Conservation (phyloP, 106 monocot genomes). For the Vanilla planifolia region DNA sequence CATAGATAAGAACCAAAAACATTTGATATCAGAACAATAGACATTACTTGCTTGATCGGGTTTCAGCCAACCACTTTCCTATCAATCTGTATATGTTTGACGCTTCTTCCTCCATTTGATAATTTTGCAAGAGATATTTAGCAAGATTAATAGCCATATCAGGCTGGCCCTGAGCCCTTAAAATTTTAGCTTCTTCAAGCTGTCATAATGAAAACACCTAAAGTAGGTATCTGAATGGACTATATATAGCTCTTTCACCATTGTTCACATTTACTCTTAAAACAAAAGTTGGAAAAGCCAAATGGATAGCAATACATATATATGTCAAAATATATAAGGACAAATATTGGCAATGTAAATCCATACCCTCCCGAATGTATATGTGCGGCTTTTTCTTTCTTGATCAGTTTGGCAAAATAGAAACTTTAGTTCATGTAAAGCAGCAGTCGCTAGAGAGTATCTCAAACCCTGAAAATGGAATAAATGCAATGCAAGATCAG, state of each 20-base stretch:
- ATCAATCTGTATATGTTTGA: slow-evolving; percentile 76
- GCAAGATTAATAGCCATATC: slow-evolving; percentile 90
- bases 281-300: neutral
- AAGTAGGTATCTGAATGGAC: neutral
- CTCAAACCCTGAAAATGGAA: slow-evolving; percentile 61
- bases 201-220: slow-evolving; percentile 12
- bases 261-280: too few relatives aligned
- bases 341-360: neutral
- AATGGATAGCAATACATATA: slow-evolving; percentile 3
- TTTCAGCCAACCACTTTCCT: slow-evolving; percentile 97
- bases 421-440: slow-evolving; percentile 88
- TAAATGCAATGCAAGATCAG: neutral
- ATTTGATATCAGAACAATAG: neutral
- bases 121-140: slow-evolving; percentile 58
- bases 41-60: slow-evolving; percentile 91
- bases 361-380: slow-evolving; percentile 67
- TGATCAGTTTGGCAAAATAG: slow-evolving; percentile 42
- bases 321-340: neutral
- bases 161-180: slow-evolving; percentile 83
- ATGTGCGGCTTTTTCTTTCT: slow-evolving; percentile 23
- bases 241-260: neutral
- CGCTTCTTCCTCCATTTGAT: slow-evolving; percentile 51
- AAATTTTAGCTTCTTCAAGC: slow-evolving; percentile 96
- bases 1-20: neutral
- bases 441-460: slow-evolving; percentile 80